Evolutionary conservation across 108 stramenopile species (phyloP).

Genomic region (Schizochytrium sp.): DNA sequence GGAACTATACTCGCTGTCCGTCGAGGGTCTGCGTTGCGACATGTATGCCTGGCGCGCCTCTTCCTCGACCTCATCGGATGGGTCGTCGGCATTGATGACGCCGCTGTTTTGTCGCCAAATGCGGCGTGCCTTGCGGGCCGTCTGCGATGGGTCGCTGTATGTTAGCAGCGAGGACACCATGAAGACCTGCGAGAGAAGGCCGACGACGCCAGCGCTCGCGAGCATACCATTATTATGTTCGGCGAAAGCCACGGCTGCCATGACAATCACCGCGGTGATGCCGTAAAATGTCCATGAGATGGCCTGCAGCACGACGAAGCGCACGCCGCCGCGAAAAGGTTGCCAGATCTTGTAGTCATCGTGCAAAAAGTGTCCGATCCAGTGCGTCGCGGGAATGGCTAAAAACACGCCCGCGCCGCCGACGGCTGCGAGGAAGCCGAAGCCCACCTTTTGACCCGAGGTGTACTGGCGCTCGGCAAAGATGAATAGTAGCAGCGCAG

Average conservation of each 20-base stretch:
- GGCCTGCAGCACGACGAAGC: constrained; percentile 10
- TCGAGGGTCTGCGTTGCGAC: not conserved
- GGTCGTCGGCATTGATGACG: not conserved
- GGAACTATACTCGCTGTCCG: not conserved
- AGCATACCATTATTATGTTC: not conserved
- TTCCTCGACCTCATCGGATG: not conserved
- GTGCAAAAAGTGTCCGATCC: not conserved
- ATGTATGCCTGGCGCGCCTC: not conserved
- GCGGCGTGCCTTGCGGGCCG: not conserved
- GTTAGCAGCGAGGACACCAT: constrained; percentile 1
- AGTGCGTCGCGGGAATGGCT: not conserved
- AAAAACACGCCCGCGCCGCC: not conserved
- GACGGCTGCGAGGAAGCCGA: not conserved
- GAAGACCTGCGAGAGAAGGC: not conserved
- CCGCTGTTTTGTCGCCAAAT: not conserved
- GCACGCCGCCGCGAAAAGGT: not conserved
- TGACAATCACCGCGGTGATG: not conserved
- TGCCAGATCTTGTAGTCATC: not conserved
- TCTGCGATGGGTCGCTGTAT: not conserved
- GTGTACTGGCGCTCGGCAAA: not conserved
- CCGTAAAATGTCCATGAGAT: not conserved
- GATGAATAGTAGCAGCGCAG: not conserved
- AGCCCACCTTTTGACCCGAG: not conserved
- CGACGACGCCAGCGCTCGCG: constrained; percentile 15
- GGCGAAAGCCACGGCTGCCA: not conserved